A percentile compares a stretch with the other conserved stretches of the same genome.
Conservation (phyloP, 164 flowering plant genomes). For the Euptelea pleiosperma region DNA sequence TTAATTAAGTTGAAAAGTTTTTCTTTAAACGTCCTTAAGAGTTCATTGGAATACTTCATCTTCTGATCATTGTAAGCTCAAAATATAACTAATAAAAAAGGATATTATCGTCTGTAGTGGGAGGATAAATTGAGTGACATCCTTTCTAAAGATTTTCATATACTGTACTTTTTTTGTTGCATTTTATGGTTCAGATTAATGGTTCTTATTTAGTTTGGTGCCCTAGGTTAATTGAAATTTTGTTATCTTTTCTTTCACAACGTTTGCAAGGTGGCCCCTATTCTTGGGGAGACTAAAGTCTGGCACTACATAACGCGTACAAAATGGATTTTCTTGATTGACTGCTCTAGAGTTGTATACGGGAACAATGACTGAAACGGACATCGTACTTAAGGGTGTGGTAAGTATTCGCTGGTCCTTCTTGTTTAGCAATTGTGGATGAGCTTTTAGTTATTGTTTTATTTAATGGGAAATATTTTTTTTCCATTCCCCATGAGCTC, state of each 20-base stretch:
- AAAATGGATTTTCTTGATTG: constrained; percentile 90
- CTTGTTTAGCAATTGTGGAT: background rate
- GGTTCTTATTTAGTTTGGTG: background rate
- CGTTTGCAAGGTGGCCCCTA: constrained; percentile 99
- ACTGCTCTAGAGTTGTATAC: constrained; percentile 99
- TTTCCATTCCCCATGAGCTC: too few species aligned
- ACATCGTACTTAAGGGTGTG: constrained; percentile 97
- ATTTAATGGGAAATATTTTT: too few species aligned
- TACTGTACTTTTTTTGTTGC: background rate
- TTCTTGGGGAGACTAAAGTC: constrained; percentile 98
- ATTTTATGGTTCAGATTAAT: background rate
- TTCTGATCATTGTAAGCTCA: background rate
- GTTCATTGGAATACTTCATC: background rate
- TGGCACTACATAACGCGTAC: constrained; percentile 98
- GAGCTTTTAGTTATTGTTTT: background rate
- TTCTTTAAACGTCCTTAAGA: too few species aligned
- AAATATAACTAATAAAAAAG: too few species aligned
- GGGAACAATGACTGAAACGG: constrained; percentile 88
- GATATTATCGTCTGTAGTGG: too few species aligned
- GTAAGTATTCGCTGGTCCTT: constrained; percentile 40
- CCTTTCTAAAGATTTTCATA: too few species aligned
- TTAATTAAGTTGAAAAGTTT: too few species aligned
- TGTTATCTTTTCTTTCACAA: constrained; percentile 22
- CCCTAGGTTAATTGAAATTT: constrained; percentile 6
- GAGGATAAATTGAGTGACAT: too few species aligned